phyloP scores from a whole-genome alignment of 2,329 filamentous ascomycete genomes.

The Pestalotiopsis fici region DNA sequence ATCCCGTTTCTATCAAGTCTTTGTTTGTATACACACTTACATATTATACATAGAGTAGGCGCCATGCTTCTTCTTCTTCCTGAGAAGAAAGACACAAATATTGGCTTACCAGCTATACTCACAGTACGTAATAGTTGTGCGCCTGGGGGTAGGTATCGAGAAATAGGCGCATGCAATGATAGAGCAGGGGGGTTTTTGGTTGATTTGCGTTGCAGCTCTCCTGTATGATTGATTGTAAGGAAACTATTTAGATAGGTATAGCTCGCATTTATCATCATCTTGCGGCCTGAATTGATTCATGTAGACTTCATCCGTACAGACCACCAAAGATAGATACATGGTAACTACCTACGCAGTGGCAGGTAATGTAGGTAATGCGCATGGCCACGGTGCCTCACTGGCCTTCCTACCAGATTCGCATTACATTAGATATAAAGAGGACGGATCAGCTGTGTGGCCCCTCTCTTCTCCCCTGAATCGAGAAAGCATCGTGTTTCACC shows the following conservation, averaged over 20 bases:
- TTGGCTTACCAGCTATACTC: not conserved
- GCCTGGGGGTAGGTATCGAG: not conserved
- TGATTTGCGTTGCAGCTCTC: not conserved
- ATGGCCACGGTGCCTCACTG: not conserved
- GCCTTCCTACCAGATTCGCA: too few species aligned
- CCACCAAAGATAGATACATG: too few species aligned
- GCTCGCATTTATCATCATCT: too few species aligned
- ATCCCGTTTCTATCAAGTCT: too few species aligned
- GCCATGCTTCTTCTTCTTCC: not conserved
- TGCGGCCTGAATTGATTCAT: too few species aligned
- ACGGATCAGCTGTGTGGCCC: not conserved
- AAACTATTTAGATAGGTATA: too few species aligned
- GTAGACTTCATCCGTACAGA: too few species aligned
- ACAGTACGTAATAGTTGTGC: not conserved
- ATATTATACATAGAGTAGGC: not conserved
- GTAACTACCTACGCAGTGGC: too few species aligned
- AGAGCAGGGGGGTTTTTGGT: not conserved
- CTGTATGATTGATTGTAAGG: too few species aligned
- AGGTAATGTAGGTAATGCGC: not conserved
- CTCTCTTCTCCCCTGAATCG: constrained; percentile 5
- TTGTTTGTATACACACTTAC: not conserved
- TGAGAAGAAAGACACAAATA: not conserved
- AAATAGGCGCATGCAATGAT: not conserved
- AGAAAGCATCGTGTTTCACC: constrained; percentile 8
- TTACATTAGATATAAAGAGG: not conserved